Base-by-base conservation (phyloP, 176 grass and related monocot species). In the Phyllostachys edulis region DNA sequence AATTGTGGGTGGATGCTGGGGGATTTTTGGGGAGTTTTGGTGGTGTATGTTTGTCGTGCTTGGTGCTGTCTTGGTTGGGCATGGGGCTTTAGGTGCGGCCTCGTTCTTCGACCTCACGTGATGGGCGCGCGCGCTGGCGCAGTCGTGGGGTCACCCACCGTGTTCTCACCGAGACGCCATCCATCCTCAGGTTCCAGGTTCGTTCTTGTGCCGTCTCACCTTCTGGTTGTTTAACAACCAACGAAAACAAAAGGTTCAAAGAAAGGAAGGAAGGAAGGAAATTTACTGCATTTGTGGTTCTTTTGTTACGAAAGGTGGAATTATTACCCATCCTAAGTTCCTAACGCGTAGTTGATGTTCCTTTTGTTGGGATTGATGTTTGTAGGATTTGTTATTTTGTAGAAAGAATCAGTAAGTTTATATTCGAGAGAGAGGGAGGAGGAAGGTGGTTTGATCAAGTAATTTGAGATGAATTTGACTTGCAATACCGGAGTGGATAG, bases 101-200 rank as follows among this genome's bases (percentile, higher is more conserved):
- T 94, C 93, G 44, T 74, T 78, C 61, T 99, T 89, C 82, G 91
- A 91, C 83, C 93, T 99, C 71, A 99, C 96, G 34, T 85, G 88
- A 61, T 67, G 87, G 77, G 9, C 88, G 42, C 87, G 93, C 75
- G 86, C 86, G 59, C 84, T 87, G 45, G 60, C 67, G 42, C 97
- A 92, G 84, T 91, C 97, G 23, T 94, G 89, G 93, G n/a, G 84
- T 92, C 84, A 80, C 78, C 64, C 88, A 86, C 69, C 97, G 86
- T 27, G 89, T 94, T 67, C 77, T 91, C 64, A 86, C 84, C 64
- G 89, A 99, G 81, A 89, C 90, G 60, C 62, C 90, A 27, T 71
- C 77, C 76, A 96, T 94, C 77, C 54, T 96, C 59, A 71, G 45
- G 51, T 67, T 99, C 78, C 97, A 99, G 97, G 97, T 94, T 61